These are phyloP conservation scores for Aspergillus pseudotamarii DNA, from an alignment of 2,329 filamentous ascomycete species.

Conservation along the genomic window DNA sequence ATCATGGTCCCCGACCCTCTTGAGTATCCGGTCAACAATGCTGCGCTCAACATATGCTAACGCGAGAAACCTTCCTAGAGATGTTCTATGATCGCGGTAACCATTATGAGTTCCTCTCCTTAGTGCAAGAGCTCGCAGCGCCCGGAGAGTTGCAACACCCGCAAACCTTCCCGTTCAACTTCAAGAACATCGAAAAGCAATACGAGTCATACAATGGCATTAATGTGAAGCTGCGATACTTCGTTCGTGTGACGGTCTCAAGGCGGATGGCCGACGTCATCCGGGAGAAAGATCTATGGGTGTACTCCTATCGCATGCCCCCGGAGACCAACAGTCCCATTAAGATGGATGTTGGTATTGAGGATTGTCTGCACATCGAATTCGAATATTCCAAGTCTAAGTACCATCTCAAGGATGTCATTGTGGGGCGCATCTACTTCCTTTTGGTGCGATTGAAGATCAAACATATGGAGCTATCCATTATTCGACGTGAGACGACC, in stretches of 20 bases:
- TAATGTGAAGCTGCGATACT: slow-evolving; percentile 98
- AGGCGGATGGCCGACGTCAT: slow-evolving; percentile 97
- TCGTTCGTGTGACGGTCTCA: slow-evolving; percentile 93
- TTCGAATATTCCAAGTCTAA: slow-evolving; percentile 99
- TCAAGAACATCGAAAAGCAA: slow-evolving; percentile 99
- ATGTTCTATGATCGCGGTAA: slow-evolving; percentile 99
- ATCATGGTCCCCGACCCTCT: neutral
- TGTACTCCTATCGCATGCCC: slow-evolving; percentile 96
- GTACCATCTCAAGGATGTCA: slow-evolving; percentile 98
- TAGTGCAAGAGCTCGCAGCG: slow-evolving; percentile 94
- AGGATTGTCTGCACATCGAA: slow-evolving; percentile 98
- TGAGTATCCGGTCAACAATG: neutral
- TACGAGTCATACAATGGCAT: slow-evolving; percentile 99
- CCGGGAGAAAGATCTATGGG: slow-evolving; percentile 99
- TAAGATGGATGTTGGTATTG: slow-evolving; percentile 99
- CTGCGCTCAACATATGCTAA: neutral
- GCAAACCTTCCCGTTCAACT: slow-evolving; percentile 98
- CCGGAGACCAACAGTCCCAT: slow-evolving; percentile 98
- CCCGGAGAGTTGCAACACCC: slow-evolving; percentile 98
- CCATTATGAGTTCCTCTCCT: slow-evolving; percentile 97
- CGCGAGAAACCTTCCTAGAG: slow-evolving; percentile 60
- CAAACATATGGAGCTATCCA: slow-evolving; percentile 99
- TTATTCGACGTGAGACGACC: slow-evolving; percentile 94
- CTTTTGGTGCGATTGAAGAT: slow-evolving; percentile 96
- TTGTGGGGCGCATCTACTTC: slow-evolving; percentile 98